Evolutionary conservation across 2,329 filamentous ascomycete species (phyloP), one percentile per base, ranked within the genome.

Genomic region (Rhynchosporium graminicola): DNA sequence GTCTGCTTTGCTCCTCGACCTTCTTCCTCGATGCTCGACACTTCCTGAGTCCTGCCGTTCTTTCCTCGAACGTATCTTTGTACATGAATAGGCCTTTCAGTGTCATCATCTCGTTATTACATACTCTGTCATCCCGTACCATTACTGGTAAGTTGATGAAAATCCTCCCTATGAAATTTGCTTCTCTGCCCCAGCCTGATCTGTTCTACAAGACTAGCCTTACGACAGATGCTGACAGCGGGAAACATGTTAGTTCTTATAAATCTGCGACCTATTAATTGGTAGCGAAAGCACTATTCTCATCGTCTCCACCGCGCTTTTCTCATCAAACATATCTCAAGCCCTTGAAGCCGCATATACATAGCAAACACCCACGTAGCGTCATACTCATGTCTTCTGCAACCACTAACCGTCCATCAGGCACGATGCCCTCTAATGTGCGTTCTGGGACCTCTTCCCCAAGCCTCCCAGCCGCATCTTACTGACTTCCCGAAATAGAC

Each of bases 351-450:
- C 54, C 48, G 47, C 46, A 64, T 61, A 59, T 62, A 64, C 47
- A 63, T 45, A 64, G 57, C 61, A 48, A 59, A 55, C 45, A 51
- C 62, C 59, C 76, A 75, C 71, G 74, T 65, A 59, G 62, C 45
- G 71, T 74, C 66, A 59, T 63, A 45, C 54, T 54, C 57, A 73
- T 74, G 72, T 72, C 74, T 65, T 74, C 74, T 64, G 69, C 73
- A 46, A 72, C 72, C 45, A 69, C 70, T 36, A 74, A 74, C 65
- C 73, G 72, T 67, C 70, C 74, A 38, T 65, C 70, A 60, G 68
- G 66, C 61, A 67, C 67, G 59, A 77, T 79, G 75, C 71, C 76
- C 38, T 76, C 73, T 64, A 63, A 74, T 60, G 77, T 80, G 67
- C 76, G 77, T 77, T 31, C 43, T 42, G 5, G 26, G 5, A n/a